Conservation (phyloP, 192 early-diverging fungal species). For the Gaertneriomyces sp. region DNA sequence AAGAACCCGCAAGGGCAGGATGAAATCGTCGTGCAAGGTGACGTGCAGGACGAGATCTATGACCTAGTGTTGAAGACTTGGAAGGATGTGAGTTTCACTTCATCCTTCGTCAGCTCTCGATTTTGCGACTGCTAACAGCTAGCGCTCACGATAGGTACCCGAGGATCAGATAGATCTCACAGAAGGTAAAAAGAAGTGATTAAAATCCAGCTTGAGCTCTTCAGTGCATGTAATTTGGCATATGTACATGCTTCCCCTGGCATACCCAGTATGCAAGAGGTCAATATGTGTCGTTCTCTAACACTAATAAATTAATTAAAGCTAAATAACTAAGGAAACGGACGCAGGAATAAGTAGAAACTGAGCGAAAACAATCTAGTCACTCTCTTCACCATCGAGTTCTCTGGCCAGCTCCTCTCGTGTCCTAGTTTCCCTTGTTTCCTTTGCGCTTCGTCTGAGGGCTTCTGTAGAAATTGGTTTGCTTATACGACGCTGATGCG, state of each 20-base stretch:
- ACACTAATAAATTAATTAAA: no score
- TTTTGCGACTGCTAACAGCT: neutral
- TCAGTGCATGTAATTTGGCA: no score
- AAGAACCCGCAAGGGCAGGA: conserved; percentile 91
- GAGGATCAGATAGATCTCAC: conserved; percentile 72
- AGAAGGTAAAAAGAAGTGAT: conserved; percentile 69
- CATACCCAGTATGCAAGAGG: no score
- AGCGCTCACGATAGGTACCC: conserved; percentile 50
- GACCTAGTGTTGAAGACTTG: conserved; percentile 74
- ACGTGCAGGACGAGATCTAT: conserved; percentile 84
- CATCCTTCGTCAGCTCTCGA: neutral
- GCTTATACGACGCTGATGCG: neutral
- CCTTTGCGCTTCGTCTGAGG: neutral
- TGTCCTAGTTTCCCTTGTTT: neutral
- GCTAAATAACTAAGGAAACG: no score
- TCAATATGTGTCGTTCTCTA: no score
- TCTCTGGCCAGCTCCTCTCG: conserved; percentile 18
- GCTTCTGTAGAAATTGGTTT: conserved; percentile 19
- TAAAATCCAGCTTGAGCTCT: no score
- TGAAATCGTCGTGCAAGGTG: conserved; percentile 97
- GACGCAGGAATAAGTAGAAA: no score
- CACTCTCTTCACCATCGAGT: conserved; percentile 21
- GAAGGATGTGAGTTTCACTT: conserved; percentile 48
- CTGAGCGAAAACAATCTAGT: no score
- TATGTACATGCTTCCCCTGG: no score